phyloP scores from a whole-genome alignment of 768 basidiomycete genomes.

The Tricholoma terreum region DNA sequence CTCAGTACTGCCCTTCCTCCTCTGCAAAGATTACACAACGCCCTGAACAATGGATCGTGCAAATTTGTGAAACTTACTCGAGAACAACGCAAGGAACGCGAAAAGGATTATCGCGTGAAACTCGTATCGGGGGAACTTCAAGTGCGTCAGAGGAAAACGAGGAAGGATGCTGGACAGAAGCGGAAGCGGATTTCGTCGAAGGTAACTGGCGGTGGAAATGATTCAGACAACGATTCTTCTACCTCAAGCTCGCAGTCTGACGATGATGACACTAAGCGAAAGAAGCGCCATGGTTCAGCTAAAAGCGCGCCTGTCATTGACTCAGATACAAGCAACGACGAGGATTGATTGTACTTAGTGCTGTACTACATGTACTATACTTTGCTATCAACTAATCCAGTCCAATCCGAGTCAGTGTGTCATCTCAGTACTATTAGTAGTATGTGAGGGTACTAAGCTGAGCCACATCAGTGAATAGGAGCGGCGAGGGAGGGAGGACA shows the following conservation, averaged over 20 bases:
- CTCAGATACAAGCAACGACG: not conserved
- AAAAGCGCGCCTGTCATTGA: not conserved
- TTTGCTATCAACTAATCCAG: too few relatives aligned
- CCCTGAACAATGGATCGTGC: not conserved
- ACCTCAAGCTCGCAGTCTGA: not conserved
- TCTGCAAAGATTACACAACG: not conserved
- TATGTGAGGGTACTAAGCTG: too few relatives aligned
- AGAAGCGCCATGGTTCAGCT: not conserved
- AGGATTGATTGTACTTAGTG: not conserved
- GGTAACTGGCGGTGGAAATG: not conserved
- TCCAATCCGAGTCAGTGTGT: too few relatives aligned
- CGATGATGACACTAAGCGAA: not conserved
- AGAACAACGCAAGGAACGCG: not conserved
- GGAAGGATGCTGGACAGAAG: not conserved
- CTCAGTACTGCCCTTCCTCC: not conserved
- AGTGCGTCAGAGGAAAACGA: not conserved
- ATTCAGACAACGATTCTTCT: not conserved
- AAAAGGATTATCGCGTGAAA: not conserved
- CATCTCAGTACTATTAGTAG: too few relatives aligned
- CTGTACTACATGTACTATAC: too few relatives aligned
- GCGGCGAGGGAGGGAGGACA: too few relatives aligned
- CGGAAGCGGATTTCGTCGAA: not conserved
- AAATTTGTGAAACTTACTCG: not conserved
- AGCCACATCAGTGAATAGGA: too few relatives aligned
- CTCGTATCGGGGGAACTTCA: not conserved